Percentiles rank a stretch among this genome's conserved stretches.
Conservation (phyloP, 805 yeast species). For the Candida parachauliodes region DNA sequence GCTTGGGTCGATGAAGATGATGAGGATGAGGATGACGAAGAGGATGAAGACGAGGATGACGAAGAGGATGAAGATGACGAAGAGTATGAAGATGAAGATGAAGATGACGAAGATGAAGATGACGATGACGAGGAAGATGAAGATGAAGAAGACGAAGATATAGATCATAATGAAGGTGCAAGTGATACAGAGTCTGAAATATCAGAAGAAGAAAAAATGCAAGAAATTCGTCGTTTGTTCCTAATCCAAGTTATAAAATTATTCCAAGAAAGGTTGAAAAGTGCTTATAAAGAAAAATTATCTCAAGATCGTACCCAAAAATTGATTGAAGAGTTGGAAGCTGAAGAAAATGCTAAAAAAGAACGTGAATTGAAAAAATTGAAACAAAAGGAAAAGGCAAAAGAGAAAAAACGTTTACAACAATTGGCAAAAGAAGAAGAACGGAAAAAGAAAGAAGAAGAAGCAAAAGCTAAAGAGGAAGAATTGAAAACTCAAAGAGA, state of each 20-base stretch:
- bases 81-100: slow-evolving; percentile 25
- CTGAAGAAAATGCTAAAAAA: slow-evolving; percentile 61
- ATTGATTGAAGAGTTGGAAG: slow-evolving; percentile 65
- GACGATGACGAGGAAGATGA: slow-evolving; percentile 33
- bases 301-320: slow-evolving; percentile 70
- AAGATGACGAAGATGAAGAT: slow-evolving; percentile 22
- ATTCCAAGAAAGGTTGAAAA: slow-evolving; percentile 67
- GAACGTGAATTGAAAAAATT: slow-evolving; percentile 65
- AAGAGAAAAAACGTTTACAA: slow-evolving; percentile 62
- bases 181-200: slow-evolving; percentile 34
- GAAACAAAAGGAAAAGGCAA: slow-evolving; percentile 63
- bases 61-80: slow-evolving; percentile 27
- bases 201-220: slow-evolving; percentile 58
- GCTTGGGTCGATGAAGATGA: slow-evolving; percentile 21
- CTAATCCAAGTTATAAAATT: slow-evolving; percentile 77
- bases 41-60: slow-evolving; percentile 18
- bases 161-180: slow-evolving; percentile 39
- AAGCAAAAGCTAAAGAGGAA: slow-evolving; percentile 38
- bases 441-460: slow-evolving; percentile 50
- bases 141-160: slow-evolving; percentile 38
- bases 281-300: slow-evolving; percentile 73
- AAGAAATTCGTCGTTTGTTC: slow-evolving; percentile 76
- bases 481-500: slow-evolving; percentile 30
- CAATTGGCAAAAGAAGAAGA: slow-evolving; percentile 66
- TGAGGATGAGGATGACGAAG: slow-evolving; percentile 17